phyloP scores from a whole-genome alignment of 2,329 filamentous ascomycete genomes.

The Colletotrichum abscissum region DNA sequence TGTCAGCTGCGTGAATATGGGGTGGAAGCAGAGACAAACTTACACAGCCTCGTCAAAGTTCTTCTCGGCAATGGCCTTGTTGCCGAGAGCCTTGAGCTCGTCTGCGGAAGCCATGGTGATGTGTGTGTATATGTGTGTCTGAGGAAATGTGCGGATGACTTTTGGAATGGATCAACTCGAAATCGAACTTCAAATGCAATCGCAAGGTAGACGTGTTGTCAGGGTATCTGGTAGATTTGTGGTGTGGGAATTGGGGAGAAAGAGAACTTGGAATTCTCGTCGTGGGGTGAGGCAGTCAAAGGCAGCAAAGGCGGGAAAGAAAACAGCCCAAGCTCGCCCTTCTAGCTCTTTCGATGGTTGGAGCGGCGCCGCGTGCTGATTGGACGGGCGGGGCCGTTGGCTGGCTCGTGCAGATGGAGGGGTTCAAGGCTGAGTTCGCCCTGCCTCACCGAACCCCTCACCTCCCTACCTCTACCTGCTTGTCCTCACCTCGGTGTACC shows the following conservation, averaged over 20 bases:
- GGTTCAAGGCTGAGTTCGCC: conserved; percentile 31
- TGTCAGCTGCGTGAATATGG: conserved; percentile 31
- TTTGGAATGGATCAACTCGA: background rate
- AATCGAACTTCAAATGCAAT: conserved; percentile 9
- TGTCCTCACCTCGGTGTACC: background rate
- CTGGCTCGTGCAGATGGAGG: conserved; percentile 34
- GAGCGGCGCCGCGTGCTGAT: conserved; percentile 40
- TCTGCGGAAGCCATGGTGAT: conserved; percentile 69
- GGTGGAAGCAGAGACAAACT: conserved; percentile 50
- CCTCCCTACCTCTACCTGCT: background rate
- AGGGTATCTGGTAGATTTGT: conserved; percentile 37
- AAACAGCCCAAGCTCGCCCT: conserved; percentile 43
- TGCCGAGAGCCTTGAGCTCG: conserved; percentile 96
- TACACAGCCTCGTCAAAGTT: conserved; percentile 97
- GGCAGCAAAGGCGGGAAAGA: conserved; percentile 20
- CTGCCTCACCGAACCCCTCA: background rate
- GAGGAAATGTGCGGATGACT: background rate
- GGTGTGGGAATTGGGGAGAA: conserved; percentile 17
- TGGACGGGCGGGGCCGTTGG: conserved; percentile 43
- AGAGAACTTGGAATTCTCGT: background rate
- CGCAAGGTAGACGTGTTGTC: conserved; percentile 17
- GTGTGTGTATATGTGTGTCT: background rate
- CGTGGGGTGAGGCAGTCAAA: conserved; percentile 21
- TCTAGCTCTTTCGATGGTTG: conserved; percentile 57
- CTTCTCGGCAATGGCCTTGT: conserved; percentile 98